phyloP scores from a whole-genome alignment of 352 stramenopile genomes.

The Globisporangium canariense region DNA sequence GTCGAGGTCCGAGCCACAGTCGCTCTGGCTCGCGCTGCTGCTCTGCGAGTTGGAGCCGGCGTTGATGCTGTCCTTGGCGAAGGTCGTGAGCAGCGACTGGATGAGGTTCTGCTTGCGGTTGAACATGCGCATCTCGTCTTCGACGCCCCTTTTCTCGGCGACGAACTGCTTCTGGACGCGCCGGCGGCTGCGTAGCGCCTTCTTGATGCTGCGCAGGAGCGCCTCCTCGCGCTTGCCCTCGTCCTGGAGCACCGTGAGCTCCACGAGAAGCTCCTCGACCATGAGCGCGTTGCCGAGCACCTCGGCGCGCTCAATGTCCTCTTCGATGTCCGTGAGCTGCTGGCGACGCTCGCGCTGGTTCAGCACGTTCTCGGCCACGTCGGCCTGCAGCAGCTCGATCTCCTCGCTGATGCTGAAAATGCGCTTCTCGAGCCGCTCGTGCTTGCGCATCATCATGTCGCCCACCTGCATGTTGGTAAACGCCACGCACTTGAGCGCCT shows the following conservation, averaged over 20 bases:
- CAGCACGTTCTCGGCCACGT: constrained; percentile 50
- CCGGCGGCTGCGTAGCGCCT: constrained; percentile 36
- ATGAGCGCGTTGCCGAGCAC: constrained; percentile 47
- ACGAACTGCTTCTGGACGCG: constrained; percentile 32
- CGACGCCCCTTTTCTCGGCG: constrained; percentile 29
- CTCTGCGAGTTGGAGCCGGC: constrained; percentile 25
- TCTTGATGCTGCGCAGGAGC: constrained; percentile 44
- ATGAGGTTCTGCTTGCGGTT: constrained; percentile 59
- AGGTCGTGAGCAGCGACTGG: constrained; percentile 49
- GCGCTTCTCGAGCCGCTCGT: constrained; percentile 41
- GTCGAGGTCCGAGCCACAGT: constrained; percentile 32
- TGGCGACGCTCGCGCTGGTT: constrained; percentile 40
- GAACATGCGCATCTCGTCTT: constrained; percentile 46
- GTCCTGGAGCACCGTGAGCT: constrained; percentile 44
- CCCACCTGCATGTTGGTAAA: constrained; percentile 60
- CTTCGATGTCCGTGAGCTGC: constrained; percentile 47
- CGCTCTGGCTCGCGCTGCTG: constrained; percentile 38
- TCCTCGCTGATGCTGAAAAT: constrained; percentile 41
- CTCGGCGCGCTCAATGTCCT: constrained; percentile 52
- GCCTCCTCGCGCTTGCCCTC: constrained; percentile 43
- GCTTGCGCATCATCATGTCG: constrained; percentile 49
- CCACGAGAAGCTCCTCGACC: constrained; percentile 42
- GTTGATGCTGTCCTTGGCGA: constrained; percentile 26
- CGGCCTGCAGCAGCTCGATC: constrained; percentile 46
- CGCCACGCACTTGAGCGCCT: constrained; percentile 61